Conservation (phyloP, 345 rosid species). For the Hibiscus trionum region DNA sequence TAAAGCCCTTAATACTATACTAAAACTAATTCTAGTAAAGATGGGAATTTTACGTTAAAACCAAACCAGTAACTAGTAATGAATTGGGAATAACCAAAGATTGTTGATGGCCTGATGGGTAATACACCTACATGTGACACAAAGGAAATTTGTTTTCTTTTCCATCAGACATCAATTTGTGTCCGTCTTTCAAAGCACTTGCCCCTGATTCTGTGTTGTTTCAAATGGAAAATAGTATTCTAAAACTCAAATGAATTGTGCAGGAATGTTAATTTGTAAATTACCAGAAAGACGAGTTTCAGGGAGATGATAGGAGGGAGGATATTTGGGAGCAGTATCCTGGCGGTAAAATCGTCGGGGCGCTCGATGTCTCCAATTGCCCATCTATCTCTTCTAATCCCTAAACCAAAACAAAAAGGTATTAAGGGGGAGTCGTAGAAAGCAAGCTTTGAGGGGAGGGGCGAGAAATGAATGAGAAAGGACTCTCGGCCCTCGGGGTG, state of each 20-base stretch:
- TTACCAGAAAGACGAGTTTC: not conserved
- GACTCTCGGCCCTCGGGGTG: not conserved
- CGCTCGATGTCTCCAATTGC: slow-evolving; percentile 28
- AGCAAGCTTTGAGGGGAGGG: not conserved
- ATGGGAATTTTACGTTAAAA: not conserved
- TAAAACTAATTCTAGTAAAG: not conserved
- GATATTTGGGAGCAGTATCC: slow-evolving; percentile 8
- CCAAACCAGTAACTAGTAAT: not conserved
- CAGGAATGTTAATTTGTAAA: not conserved
- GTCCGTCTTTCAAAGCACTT: not conserved
- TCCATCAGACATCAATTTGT: not conserved
- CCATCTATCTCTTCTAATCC: slow-evolving; percentile 14
- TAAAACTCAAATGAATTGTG: not conserved
- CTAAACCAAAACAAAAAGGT: not conserved
- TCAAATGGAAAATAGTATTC: not conserved
- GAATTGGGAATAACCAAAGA: not conserved
- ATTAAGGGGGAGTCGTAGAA: not conserved
- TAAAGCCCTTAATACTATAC: not conserved
- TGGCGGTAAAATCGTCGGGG: slow-evolving; percentile 14
- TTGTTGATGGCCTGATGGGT: not conserved
- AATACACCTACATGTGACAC: not conserved
- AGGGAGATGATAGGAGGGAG: slow-evolving; percentile 10
- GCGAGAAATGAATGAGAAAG: not conserved
- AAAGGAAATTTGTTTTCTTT: not conserved
- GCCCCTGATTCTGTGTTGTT: not conserved